A percentile compares a stretch with the other conserved stretches of the same genome.
These are phyloP conservation scores for Myochromella boudieri DNA, from an alignment of 768 basidiomycete genomes.

Conservation along the genomic window DNA sequence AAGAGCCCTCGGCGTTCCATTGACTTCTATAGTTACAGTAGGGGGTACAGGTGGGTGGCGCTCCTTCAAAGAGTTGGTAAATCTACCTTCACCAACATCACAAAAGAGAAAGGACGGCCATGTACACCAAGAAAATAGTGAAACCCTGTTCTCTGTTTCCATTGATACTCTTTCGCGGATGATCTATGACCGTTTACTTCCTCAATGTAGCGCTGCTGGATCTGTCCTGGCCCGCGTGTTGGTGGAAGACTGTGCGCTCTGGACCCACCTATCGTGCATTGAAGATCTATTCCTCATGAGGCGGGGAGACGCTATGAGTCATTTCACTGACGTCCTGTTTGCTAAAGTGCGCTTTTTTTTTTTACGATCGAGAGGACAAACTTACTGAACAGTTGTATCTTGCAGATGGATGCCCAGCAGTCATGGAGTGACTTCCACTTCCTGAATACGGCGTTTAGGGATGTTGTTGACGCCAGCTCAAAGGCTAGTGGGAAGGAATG, in stretches of 20 bases:
- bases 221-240: conserved; percentile 55
- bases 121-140: conserved; percentile 11
- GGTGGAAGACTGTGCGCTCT: conserved; percentile 64
- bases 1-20: conserved; percentile 50
- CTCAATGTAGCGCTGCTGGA: conserved; percentile 53
- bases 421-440: conserved; percentile 83
- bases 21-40: conserved; percentile 15
- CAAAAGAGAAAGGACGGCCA: background rate
- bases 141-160: conserved; percentile 47
- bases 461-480: conserved; percentile 53
- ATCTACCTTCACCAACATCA: conserved; percentile 20
- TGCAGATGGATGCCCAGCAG: conserved; percentile 73
- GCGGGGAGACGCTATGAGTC: conserved; percentile 72
- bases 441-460: conserved; percentile 73
- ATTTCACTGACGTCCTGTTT: conserved; percentile 74
- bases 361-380: background rate
- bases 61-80: conserved; percentile 41
- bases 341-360: conserved; percentile 49
- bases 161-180: conserved; percentile 59
- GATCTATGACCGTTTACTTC: conserved; percentile 63
- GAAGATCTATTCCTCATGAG: conserved; percentile 77
- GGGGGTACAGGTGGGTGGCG: conserved; percentile 34
- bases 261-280: conserved; percentile 59
- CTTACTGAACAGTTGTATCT: background rate
- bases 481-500: conserved; percentile 44